Evolutionary conservation across 108 stramenopile genomes (phyloP), one percentile per base, ranked within the genome.

Genomic region (Discostella stelligeroides): DNA sequence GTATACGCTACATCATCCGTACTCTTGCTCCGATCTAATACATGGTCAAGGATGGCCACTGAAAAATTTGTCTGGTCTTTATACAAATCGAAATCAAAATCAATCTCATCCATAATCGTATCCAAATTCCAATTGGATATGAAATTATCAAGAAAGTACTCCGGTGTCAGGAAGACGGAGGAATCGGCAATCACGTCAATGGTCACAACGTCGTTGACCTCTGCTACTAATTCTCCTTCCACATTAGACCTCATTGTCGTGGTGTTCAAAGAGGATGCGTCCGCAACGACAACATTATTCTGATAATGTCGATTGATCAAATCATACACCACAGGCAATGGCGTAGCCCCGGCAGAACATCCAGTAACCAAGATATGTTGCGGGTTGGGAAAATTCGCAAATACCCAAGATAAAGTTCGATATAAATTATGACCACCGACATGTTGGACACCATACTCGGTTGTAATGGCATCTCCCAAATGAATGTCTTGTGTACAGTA

Each of bases 401-500:
- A 78, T 0, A 81, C 42, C 82, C 82, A 86, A n/a, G 61, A 21
- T 12, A 83, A 20, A 10, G 82, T 82, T 0, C 64, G 42, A 24
- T 64, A 43, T 4, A 72, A 46, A 51, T 86, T 86, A 45, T 80
- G 69, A 5, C 59, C 82, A 20, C 85, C 85, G 20, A 47, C 60
- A 55, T 85, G 82, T 14, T 55, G 20, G 47, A 66, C 65, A 20
- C 60, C 66, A 40, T 67, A 54, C 9, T 41, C 39, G 25, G 41
- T 37, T n/a, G 53, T 21, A 13, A 34, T 51, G 2, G 53, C 55
- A 41, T 75, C 74, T 58, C 85, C 85, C 39, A 83, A 17, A 40
- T 83, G 80, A 14, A 78, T 68, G 55, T 86, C 85, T 56, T 86
- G 85, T 13, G 82, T 82, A 42, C 85, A 86, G 56, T 86, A 86